Base-by-base conservation (phyloP, 805 yeast genomes). In the Zygoascus biomembranicola region DNA sequence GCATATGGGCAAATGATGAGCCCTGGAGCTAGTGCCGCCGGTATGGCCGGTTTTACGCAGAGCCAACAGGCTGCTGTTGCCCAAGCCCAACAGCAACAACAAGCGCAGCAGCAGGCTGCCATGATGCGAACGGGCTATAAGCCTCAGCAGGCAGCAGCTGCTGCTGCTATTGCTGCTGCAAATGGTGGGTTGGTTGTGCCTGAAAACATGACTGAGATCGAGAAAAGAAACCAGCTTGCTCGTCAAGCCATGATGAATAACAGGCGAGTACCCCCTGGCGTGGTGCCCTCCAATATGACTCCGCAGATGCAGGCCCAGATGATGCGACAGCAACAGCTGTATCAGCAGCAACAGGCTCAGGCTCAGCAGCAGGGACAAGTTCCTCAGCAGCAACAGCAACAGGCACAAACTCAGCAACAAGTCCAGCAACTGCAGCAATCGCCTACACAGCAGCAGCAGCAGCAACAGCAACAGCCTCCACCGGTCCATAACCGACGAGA, bases 231-330 rank as follows among this genome's bases (percentile, higher is more conserved):
- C 52, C 60, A 52, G 35, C 62, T 62, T 43, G 62, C 60, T 8
- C 64, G 63, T 19, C 70, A 62, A 41, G 68, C 63, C 20, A 63
- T 58, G 51, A 49, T 59, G 56, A 60, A 57, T 62, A 54, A 51
- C 63, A 59, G 62, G 58, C 52, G 61, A 14, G 45, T 50, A n/a
- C 54, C 55, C 5, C 52, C 55, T 16, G 59, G 56, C 6, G 50
- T 53, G 53, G 54, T 57, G 47, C 60, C 63, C 8, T 26, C 18
- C 9, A 54, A 54, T 32, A 47, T 44, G 51, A 51, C 52, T 35
- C 57, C 59, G 8, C 62, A 52, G 16, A 39, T 57, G n/a, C 60
- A 58, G 49, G 57, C 58, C 32, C 59, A 61, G 45, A 37, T 57
- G 45, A 47, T 55, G 48, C 61, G 56, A 51, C 59, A 52, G 47